Base-by-base conservation (phyloP, 2,329 filamentous ascomycete species). In the Aureobasidium lini region DNA sequence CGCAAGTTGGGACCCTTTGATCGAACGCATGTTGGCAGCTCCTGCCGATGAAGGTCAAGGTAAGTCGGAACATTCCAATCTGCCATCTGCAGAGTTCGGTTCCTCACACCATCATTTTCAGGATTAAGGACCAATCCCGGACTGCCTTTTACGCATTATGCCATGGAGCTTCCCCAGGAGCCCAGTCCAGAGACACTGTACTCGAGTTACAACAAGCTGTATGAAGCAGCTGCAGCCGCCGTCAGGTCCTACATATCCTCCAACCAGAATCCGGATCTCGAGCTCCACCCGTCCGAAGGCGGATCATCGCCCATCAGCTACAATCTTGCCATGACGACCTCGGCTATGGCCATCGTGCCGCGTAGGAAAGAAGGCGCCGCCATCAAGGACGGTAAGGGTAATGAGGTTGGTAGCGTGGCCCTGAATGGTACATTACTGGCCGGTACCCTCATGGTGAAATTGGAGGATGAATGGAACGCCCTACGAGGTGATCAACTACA, bases 391-490 rank as follows among this genome's bases (percentile, higher is more conserved):
- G 71, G 75, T 15, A 64, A 71, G 36, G 72, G 70, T 6, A 69
- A 67, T 5, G 70, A 73, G 5, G 64, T 78, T 8, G 68, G 72
- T 39, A 72, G 75, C 42, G 73, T 83, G 15, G 77, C 77, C 8
- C 65, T 84, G 37, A 84, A 84, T 62, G 82, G 82, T 3, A 84
- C 82, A 0, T 73, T 82, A 16, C 71, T 84, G 3, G 81, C 76
- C 1, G 81, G 80, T 1, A 84, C 81, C 4, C 68, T 84, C 62
- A 81, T 84, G 81, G 81, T 84, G 18, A 84, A 84, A 67, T 71
- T 75, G 6, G 71, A 80, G 64, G 73, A 72, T 8, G 79, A 83
- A 65, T 84, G 79, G 79, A 73, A 82, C 61, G 63, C 71, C 37
- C 65, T 84, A 39, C 71, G 73, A 34, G 62, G 66, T 6, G 70